These are phyloP conservation scores for Beta lomatogona DNA, from an alignment of 179 eudicot genomes.

Conservation along the genomic window DNA sequence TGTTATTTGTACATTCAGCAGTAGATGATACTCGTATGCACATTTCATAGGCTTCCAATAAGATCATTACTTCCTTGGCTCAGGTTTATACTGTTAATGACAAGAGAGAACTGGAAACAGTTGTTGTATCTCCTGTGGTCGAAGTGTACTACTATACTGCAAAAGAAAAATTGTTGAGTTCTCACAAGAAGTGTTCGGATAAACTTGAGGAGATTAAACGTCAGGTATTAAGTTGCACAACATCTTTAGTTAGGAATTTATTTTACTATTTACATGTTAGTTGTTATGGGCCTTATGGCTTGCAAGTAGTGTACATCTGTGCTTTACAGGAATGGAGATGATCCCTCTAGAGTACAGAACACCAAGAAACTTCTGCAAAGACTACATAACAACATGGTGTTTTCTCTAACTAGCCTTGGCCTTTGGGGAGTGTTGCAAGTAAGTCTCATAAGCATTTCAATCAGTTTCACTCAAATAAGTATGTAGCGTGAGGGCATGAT, in stretches of 20 bases:
- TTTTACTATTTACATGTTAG: constrained; percentile 4
- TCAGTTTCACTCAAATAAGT: background rate
- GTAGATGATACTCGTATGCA: background rate
- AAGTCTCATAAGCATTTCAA: constrained; percentile 24
- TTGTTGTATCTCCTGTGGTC: constrained; percentile 72
- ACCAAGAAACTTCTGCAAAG: constrained; percentile 61
- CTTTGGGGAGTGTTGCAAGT: constrained; percentile 76
- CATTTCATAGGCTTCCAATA: background rate
- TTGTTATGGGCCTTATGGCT: constrained; percentile 33
- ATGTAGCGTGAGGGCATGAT: background rate
- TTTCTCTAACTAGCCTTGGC: constrained; percentile 79
- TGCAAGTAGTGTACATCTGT: constrained; percentile 57
- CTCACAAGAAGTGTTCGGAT: constrained; percentile 30
- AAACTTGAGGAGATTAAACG: constrained; percentile 67
- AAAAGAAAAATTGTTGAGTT: constrained; percentile 31
- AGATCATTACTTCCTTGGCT: constrained; percentile 15
- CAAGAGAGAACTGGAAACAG: constrained; percentile 69
- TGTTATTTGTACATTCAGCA: background rate
- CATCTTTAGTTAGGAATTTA: constrained; percentile 12
- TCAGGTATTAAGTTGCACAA: constrained; percentile 51
- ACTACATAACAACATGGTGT: constrained; percentile 56
- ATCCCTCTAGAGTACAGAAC: constrained; percentile 44
- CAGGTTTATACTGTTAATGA: constrained; percentile 82
- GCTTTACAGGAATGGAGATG: constrained; percentile 44
- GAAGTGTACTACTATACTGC: constrained; percentile 59